Percentiles rank a stretch among this genome's conserved stretches.
phyloP scores from a whole-genome alignment of 768 basidiomycete species.

The Kwoniella dejecticola region DNA sequence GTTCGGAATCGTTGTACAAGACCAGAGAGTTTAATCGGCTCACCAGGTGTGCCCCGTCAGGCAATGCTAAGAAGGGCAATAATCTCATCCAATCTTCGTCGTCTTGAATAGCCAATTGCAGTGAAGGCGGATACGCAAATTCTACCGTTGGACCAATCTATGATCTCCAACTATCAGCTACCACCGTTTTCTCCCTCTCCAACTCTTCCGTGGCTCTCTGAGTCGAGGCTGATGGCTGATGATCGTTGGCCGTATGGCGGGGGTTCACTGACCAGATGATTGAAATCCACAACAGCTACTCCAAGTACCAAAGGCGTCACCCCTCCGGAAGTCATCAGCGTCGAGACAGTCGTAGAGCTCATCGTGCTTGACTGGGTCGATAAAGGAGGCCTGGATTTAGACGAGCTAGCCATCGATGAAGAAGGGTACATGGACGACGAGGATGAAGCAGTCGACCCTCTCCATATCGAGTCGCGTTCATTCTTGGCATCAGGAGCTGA shows the following conservation, averaged over 20 bases:
- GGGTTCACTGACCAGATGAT: slow-evolving; percentile 76
- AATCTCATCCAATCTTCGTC: slow-evolving; percentile 83
- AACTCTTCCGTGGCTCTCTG: too few species aligned
- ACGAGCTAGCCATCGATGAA: slow-evolving; percentile 12
- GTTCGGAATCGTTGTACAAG: too few species aligned
- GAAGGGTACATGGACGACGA: slow-evolving; percentile 7
- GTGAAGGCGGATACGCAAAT: slow-evolving; percentile 57
- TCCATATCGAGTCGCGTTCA: slow-evolving; percentile 8
- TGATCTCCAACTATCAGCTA: background rate
- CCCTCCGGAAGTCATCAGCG: slow-evolving; percentile 6
- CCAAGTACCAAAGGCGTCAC: slow-evolving; percentile 63
- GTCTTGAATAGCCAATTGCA: slow-evolving; percentile 62
- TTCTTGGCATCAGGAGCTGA: background rate
- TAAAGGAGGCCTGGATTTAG: slow-evolving; percentile 13
- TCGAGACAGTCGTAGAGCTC: slow-evolving; percentile 6
- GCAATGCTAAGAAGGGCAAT: slow-evolving; percentile 91
- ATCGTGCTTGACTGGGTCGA: slow-evolving; percentile 2
- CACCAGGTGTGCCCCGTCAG: slow-evolving; percentile 94
- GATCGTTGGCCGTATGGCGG: too few species aligned
- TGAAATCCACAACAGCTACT: slow-evolving; percentile 91
- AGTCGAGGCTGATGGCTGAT: too few species aligned
- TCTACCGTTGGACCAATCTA: slow-evolving; percentile 93
- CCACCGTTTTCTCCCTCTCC: too few species aligned
- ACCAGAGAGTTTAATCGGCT: slow-evolving; percentile 55
- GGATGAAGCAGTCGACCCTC: slow-evolving; percentile 8